Conservation (phyloP, 305 asterid genomes). For the Fraxinus sp. region DNA sequence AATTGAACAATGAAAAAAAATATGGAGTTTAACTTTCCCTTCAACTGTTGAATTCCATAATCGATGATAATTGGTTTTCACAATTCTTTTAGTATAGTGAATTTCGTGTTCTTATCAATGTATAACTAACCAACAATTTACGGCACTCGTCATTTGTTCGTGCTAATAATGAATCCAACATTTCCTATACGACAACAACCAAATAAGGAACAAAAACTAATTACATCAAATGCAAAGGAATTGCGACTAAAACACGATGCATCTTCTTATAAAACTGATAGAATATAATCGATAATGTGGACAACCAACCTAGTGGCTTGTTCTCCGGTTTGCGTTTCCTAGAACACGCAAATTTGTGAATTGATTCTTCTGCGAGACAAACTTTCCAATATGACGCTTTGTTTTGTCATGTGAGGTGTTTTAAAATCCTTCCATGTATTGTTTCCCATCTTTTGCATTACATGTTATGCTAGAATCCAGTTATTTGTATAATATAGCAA, state of each 20-base stretch:
- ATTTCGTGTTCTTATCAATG: neutral
- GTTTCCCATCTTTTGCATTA: no score
- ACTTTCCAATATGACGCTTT: neutral
- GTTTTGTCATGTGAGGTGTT: neutral
- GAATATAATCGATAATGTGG: neutral
- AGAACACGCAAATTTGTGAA: neutral
- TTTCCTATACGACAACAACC: neutral
- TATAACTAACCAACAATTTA: neutral
- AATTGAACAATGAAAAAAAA: no score
- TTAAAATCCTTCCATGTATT: no score
- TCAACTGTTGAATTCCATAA: no score
- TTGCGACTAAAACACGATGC: no score
- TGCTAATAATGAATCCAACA: neutral
- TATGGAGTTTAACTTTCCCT: neutral
- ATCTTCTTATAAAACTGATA: neutral
- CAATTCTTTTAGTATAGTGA: neutral
- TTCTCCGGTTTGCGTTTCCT: neutral
- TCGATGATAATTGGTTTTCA: no score
- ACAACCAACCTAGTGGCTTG: neutral
- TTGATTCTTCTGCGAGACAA: neutral
- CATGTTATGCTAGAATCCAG: neutral
- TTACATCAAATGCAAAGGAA: no score
- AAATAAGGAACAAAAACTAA: no score
- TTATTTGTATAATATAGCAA: neutral
- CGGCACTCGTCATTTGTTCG: neutral